Conservation (phyloP, 148 eudicot genomes). For the Chenopodium quinoa region DNA sequence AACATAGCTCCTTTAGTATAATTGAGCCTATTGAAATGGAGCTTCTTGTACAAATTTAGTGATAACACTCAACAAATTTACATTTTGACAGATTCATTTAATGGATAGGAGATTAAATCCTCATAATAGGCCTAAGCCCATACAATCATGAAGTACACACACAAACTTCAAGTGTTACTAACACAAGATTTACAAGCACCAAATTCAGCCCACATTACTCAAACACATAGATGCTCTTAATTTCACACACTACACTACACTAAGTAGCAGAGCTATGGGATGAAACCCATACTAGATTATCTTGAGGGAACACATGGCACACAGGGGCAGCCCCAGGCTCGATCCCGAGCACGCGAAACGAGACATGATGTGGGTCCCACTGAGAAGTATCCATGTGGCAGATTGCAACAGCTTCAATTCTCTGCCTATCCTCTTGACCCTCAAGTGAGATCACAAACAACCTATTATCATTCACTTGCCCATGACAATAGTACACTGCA, state of each 20-base stretch:
- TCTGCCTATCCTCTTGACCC: slow-evolving; percentile 42
- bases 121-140: not conserved
- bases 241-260: not conserved
- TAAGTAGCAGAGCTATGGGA: slow-evolving; percentile 7
- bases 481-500: slow-evolving; percentile 59
- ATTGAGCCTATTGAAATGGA: not conserved
- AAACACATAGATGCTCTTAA: not conserved
- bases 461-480: slow-evolving; percentile 42
- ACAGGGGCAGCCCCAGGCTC: slow-evolving; percentile 48
- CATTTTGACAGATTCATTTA: too few relatives aligned
- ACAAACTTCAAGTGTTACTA: not conserved
- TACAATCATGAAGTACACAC: not conserved
- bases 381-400: slow-evolving; percentile 58
- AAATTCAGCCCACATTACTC: not conserved
- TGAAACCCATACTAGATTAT: slow-evolving; percentile 54
- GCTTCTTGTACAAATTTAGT: too few relatives aligned
- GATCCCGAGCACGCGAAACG: slow-evolving; percentile 43
- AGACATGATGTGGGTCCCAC: slow-evolving; percentile 47
- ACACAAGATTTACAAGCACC: not conserved
- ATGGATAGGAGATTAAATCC: not conserved
- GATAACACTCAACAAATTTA: too few relatives aligned
- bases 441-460: slow-evolving; percentile 37
- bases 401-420: slow-evolving; percentile 46
- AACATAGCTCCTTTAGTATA: too few relatives aligned
- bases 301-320: slow-evolving; percentile 54